Conservation (phyloP, 805 yeast species). For the Yarrowia deformans region DNA sequence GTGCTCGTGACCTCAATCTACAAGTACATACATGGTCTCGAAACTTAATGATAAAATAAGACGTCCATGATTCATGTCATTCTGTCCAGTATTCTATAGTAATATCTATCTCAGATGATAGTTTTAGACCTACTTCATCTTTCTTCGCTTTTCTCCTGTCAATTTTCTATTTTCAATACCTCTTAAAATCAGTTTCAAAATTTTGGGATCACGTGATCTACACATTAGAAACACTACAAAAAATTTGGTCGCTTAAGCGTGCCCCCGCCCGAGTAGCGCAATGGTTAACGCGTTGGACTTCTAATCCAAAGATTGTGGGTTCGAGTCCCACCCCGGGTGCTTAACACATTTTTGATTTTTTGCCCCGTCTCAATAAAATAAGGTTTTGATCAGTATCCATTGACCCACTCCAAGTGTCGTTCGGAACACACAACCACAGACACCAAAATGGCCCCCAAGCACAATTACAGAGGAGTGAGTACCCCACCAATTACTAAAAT, state of each 20-base stretch:
- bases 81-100: too few relatives aligned
- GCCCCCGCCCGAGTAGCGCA: constrained; percentile 52
- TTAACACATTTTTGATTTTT: constrained; percentile 7
- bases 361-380: not conserved
- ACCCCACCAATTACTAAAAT: not conserved
- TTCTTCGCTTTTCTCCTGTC: not conserved
- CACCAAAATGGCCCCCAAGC: constrained; percentile 27
- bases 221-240: not conserved
- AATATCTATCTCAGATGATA: too few relatives aligned
- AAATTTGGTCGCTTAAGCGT: not conserved
- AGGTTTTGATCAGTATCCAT: constrained; percentile 13
- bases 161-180: not conserved
- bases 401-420: not conserved
- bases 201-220: not conserved
- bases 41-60: too few relatives aligned
- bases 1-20: too few relatives aligned
- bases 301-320: constrained; percentile 55
- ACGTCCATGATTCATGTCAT: too few relatives aligned
- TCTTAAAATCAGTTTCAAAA: not conserved
- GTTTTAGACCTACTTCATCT: not conserved
- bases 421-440: constrained; percentile 2
- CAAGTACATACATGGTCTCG: too few relatives aligned
- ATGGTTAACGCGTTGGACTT: constrained; percentile 55
- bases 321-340: constrained; percentile 55
- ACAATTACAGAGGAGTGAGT: constrained; percentile 40